Percentiles rank a stretch among this genome's conserved stretches.
phyloP scores from a whole-genome alignment of 1,284 basidiomycete genomes.

The Boletellus deceptivus region DNA sequence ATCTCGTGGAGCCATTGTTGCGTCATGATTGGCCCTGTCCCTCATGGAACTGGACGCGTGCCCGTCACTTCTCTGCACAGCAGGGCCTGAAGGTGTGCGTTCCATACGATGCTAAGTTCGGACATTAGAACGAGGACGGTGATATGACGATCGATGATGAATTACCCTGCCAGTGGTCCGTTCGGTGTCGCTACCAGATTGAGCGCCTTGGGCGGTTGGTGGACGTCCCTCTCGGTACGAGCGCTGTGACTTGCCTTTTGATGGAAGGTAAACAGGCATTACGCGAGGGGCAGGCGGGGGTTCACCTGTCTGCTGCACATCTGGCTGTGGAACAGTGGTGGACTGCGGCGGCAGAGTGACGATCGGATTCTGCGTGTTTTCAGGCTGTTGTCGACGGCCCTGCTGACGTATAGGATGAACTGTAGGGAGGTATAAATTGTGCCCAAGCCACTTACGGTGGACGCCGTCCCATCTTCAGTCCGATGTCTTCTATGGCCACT shows the following conservation, averaged over 20 bases:
- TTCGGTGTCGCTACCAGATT: constrained; percentile 35
- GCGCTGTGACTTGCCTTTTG: constrained; percentile 35
- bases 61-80: constrained; percentile 33
- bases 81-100: constrained; percentile 31
- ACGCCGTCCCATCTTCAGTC: constrained; percentile 30
- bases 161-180: constrained; percentile 27
- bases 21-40: constrained; percentile 31
- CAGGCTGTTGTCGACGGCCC: constrained; percentile 31
- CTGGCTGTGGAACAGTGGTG: constrained; percentile 19
- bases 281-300: constrained; percentile 37
- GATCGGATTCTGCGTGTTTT: constrained; percentile 32
- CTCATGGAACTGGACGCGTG: constrained; percentile 23
- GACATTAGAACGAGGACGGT: constrained; percentile 19
- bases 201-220: constrained; percentile 28
- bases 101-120: constrained; percentile 32
- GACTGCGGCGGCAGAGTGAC: constrained; percentile 18
- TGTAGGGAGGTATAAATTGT: constrained; percentile 17
- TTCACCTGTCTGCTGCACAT: constrained; percentile 29
- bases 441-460: constrained; percentile 23
- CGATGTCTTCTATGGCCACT: constrained; percentile 31
- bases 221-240: constrained; percentile 30
- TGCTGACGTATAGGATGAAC: constrained; percentile 17
- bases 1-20: constrained; percentile 21
- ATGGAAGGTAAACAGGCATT: constrained; percentile 37
- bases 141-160: constrained; percentile 13